Evolutionary conservation across 108 stramenopile genomes (phyloP).

Genomic region (Skeletonema menzelii): DNA sequence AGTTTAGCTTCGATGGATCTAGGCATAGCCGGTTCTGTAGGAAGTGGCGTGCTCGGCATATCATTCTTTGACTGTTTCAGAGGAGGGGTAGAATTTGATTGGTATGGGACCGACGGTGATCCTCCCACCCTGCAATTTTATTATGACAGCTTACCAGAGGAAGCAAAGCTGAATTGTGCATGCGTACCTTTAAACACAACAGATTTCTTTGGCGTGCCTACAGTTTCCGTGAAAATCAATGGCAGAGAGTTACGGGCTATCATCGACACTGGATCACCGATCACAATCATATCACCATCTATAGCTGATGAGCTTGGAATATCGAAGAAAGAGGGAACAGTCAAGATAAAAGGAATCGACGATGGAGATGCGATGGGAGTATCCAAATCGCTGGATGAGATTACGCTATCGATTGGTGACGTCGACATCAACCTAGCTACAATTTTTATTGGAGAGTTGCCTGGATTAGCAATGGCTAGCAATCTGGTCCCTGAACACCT

Average conservation of each 20-base stretch:
- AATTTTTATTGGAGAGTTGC: conserved; percentile 11
- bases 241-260: conserved; percentile 16
- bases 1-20: conserved; percentile 16
- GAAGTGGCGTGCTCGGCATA: conserved; percentile 12
- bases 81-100: conserved; percentile 38
- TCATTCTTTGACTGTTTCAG: conserved; percentile 22
- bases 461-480: conserved; percentile 15
- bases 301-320: conserved; percentile 15
- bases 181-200: conserved; percentile 11
- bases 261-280: conserved; percentile 29
- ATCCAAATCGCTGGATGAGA: neutral
- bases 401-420: conserved; percentile 6
- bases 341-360: conserved; percentile 94
- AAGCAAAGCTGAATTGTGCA: conserved; percentile 9
- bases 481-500: neutral
- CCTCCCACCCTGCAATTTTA: conserved; percentile 31
- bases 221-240: conserved; percentile 14
- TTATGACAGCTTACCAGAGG: conserved; percentile 9
- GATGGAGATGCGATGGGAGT: conserved; percentile 62
- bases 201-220: conserved; percentile 7
- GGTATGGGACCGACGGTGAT: conserved; percentile 23
- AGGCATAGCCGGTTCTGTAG: conserved; percentile 4
- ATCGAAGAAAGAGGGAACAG: conserved; percentile 74
- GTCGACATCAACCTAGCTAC: neutral
- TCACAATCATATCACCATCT: conserved; percentile 9